Evolutionary conservation across 352 stramenopile species (phyloP), one percentile per base, ranked within the genome.

Genomic region (Pythium phragmitis): DNA sequence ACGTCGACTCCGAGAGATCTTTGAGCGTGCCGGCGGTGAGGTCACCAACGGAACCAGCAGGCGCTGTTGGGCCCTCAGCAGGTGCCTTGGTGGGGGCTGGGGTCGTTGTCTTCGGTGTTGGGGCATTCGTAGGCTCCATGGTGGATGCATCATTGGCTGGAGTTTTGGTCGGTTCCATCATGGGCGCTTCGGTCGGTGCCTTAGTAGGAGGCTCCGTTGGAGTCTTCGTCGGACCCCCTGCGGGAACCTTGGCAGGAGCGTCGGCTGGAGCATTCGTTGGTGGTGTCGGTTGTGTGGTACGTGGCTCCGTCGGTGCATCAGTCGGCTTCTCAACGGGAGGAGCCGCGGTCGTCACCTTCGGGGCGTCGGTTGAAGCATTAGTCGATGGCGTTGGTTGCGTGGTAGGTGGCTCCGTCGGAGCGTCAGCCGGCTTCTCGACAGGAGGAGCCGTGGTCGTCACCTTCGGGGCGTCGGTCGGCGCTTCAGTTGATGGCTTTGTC

Each of bases 1-100:
- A 67, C 21, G 51, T 28, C 4, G 49, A 26, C 49, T 54, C 37
- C 7, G 60, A 67, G 1, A 67, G 41, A 17, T 67, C 41, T 19
- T 60, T 53, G 23, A 67, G 41, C 12, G 26, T 55, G 42, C 30
- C 33, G 7, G 60, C 11, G 12, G 60, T 30, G 6, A 59, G 39
- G 28, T 66, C 50, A 11, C 39, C 46, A 33, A 45, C 14, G 3
- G 59, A 6, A 30, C 36, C 34, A 3, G 26, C 26, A 30, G 26
- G 26, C 26, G 26, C 26, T 30, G 26, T 48, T 12, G 52, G 52
- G 41, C 37, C 50, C 17, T 66, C 59, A 13, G 59, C 45, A 17
- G 45, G 56, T 7, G 46, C 37, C 7, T 58, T 26, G 37, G 58
- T 51, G 2, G 34, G 50, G 9, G 34, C 34, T 5, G 26, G 26